Percentiles rank a stretch among this genome's conserved stretches.
These are phyloP conservation scores for Hypoxylon sp. DNA, from an alignment of 2,329 filamentous ascomycete species.

Conservation along the genomic window DNA sequence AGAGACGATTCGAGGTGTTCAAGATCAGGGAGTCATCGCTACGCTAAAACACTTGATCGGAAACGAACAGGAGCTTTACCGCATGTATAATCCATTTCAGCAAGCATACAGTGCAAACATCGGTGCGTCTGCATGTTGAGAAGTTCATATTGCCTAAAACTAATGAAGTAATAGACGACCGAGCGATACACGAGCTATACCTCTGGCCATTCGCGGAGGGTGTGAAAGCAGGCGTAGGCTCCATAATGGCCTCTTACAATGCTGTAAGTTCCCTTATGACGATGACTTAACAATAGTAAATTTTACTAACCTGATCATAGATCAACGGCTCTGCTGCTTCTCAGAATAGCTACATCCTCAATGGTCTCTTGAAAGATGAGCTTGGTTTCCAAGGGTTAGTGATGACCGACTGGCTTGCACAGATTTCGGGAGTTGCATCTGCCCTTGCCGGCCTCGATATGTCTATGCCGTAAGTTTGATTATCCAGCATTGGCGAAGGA, in stretches of 20 bases:
- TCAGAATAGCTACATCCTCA: constrained; percentile 77
- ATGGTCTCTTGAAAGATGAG: constrained; percentile 80
- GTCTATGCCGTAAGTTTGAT: constrained; percentile 60
- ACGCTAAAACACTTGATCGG: constrained; percentile 71
- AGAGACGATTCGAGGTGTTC: constrained; percentile 69
- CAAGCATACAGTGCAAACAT: constrained; percentile 75
- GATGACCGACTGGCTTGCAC: constrained; percentile 82
- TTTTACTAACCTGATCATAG: constrained; percentile 55
- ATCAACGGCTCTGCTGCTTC: constrained; percentile 77
- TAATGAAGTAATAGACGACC: constrained; percentile 49
- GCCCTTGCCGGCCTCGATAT: constrained; percentile 81
- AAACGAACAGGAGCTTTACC: constrained; percentile 67
- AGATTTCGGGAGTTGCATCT: constrained; percentile 80
- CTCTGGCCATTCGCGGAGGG: constrained; percentile 85
- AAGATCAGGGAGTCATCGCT: constrained; percentile 69
- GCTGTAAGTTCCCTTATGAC: constrained; percentile 57
- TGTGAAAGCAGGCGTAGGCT: constrained; percentile 81
- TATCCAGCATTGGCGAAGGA: too few species aligned
- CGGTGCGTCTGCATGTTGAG: constrained; percentile 60
- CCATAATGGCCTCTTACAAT: constrained; percentile 88
- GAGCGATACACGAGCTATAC: constrained; percentile 77
- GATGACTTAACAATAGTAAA: neutral
- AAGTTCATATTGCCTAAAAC: neutral
- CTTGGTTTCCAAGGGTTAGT: constrained; percentile 80
- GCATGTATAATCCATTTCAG: constrained; percentile 69